These are phyloP conservation scores for Suhomyces emberorum DNA, from an alignment of 805 yeast genomes.

Conservation along the genomic window DNA sequence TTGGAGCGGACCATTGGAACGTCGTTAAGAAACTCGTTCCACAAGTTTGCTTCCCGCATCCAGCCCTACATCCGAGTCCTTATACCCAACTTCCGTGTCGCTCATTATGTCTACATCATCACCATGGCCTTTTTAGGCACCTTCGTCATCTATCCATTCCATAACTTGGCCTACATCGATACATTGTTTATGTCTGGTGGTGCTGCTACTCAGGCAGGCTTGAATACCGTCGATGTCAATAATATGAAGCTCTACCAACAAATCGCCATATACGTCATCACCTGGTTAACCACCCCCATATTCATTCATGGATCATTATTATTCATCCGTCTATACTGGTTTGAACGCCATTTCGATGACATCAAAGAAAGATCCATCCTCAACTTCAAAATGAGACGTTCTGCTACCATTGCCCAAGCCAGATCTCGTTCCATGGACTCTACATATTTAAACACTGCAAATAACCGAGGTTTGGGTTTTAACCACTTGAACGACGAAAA, in stretches of 20 bases:
- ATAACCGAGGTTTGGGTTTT: conserved; percentile 32
- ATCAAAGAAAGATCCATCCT: conserved; percentile 75
- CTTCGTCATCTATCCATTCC: conserved; percentile 72
- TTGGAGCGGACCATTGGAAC: conserved; percentile 13
- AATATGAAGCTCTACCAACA: conserved; percentile 73
- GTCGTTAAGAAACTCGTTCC: conserved; percentile 32
- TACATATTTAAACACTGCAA: conserved; percentile 23
- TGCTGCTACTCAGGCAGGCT: conserved; percentile 86
- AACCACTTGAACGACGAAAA: not conserved
- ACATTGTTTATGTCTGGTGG: conserved; percentile 74
- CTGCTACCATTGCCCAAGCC: conserved; percentile 67
- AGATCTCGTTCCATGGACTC: conserved; percentile 33
- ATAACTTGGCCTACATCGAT: conserved; percentile 68
- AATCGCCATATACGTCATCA: conserved; percentile 57
- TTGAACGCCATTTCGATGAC: conserved; percentile 79
- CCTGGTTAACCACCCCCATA: conserved; percentile 79
- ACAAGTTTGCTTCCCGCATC: conserved; percentile 29
- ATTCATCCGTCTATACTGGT: conserved; percentile 81
- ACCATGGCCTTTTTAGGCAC: conserved; percentile 62
- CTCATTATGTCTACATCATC: conserved; percentile 72
- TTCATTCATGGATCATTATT: conserved; percentile 79
- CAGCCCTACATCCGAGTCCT: conserved; percentile 41
- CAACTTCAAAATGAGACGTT: conserved; percentile 78
- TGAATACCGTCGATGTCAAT: conserved; percentile 75
- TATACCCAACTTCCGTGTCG: conserved; percentile 56